Evolutionary conservation across 1,284 basidiomycete genomes (phyloP), one percentile per base, ranked within the genome.

Genomic region (Gymnopus androsaceus): DNA sequence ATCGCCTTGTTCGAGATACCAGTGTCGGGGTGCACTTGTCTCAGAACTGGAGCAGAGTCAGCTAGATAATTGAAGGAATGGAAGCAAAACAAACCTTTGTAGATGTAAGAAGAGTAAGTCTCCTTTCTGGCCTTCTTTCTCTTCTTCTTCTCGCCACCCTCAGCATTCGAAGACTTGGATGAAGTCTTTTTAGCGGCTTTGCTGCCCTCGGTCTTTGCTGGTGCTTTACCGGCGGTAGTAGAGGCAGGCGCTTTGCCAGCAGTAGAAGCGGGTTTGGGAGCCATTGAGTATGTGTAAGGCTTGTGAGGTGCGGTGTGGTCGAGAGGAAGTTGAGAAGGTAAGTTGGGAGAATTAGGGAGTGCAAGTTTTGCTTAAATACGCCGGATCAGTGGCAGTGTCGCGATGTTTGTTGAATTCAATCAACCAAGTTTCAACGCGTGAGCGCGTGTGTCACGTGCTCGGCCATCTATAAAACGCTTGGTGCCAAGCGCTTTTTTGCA

Each of bases 1-100:
- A 97, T 97, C 40, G 94, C 94, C 81, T 95, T 97, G 86, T 95
- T 96, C 59, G 91, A 90, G 74, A 96, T 95, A 85, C 95, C 95
- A 62, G 92, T 96, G 71, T 97, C 95, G 56, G 94, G 95, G 80
- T 97, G 94, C 59, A 97, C 94, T 71, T 94, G 91, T 76, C 88
- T 94, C 61, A 94, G 79, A 61, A 93, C 90, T 91, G 59, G 12
- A 58, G 30, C 17, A 31, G 34, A 55, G 28, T 31, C 8, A 51
- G 54, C 51, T 44, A 38, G 56, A 54, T 23, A 54, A 55, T 55
- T 40, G 60, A 40, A 61, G 54, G n/a, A n/a, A 58, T 19, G 7
- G 19, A 51, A 45, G 27, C 28, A 38, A 38, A 44, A 72, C 81
- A 57, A 59, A 89, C 90, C 89, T 74, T 94, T 95, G 84, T 95